Evolutionary conservation across 441 rosid genomes (phyloP), one percentile per base, ranked within the genome.

Genomic region (Melastoma candidum): DNA sequence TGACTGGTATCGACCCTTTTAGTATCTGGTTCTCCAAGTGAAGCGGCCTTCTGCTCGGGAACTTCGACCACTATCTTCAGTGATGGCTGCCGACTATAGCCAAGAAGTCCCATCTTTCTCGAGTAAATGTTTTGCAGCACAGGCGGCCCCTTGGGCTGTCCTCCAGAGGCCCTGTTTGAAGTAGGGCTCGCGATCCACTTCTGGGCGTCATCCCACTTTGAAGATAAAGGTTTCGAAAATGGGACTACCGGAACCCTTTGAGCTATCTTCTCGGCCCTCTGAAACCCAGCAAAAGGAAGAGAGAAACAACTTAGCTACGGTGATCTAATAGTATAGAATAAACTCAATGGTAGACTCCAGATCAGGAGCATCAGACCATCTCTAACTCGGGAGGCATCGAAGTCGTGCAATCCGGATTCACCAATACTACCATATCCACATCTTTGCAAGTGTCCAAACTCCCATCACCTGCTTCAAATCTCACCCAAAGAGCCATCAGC

Each of bases 131-230:
- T 77, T 59, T 63, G 75, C 7, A 61, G 77, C 22, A 17, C 22
- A 17, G 22, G 22, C 47, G 64, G 69, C 11, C 11, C 61, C 54
- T 69, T 85, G 14, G 61, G 25, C 44, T 78, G 86, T 61, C 83
- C 85, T 0, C 69, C 32, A 59, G 66, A 77, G 0, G 81, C 69
- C 45, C 80, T 68, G 59, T 74, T 81, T 9, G 82, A 64, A 50
- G 76, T 78, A 14, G 96, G 95, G 11, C 81, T 84, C 10, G 84
- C 88, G 3, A 84, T 81, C 87, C 92, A 84, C 50, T 84, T 84
- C 76, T 81, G 87, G 8, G 92, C 92, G 68, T 84, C 87, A 25
- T 84, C 92, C 92, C 92, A 84, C 68, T 84, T 84, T 1, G 92
- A 84, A 13, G 92, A 85, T 6, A 76, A 65, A 0, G 83, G 85